These are phyloP conservation scores for Fomitopsis serialis DNA, from an alignment of 768 basidiomycete genomes.

Conservation along the genomic window DNA sequence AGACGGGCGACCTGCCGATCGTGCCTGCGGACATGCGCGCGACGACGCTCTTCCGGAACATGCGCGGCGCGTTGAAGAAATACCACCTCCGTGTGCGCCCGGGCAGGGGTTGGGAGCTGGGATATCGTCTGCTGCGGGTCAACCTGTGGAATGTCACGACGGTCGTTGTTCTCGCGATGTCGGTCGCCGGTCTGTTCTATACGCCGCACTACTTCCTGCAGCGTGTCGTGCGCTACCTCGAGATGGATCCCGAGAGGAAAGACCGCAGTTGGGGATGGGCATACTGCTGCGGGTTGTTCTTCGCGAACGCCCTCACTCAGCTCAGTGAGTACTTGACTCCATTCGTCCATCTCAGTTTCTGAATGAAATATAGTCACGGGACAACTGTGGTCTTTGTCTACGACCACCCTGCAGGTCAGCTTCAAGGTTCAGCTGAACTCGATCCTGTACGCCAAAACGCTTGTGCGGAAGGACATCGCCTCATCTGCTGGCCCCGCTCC, in stretches of 20 bases:
- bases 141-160: slow-evolving; percentile 39
- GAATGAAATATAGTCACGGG: slow-evolving; percentile 43
- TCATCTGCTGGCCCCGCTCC: slow-evolving; percentile 41
- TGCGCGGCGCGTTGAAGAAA: slow-evolving; percentile 52
- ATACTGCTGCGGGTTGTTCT: slow-evolving; percentile 47
- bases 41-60: slow-evolving; percentile 53
- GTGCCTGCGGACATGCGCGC: slow-evolving; percentile 69
- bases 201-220: slow-evolving; percentile 54
- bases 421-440: slow-evolving; percentile 76
- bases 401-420: slow-evolving; percentile 64
- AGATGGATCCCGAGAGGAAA: slow-evolving; percentile 51
- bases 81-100: slow-evolving; percentile 46
- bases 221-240: slow-evolving; percentile 57
- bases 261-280: slow-evolving; percentile 72
- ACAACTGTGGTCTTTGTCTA: slow-evolving; percentile 68
- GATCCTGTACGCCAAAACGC: slow-evolving; percentile 80
- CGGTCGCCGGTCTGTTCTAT: slow-evolving; percentile 64
- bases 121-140: slow-evolving; percentile 54
- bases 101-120: slow-evolving; percentile 62
- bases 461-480: slow-evolving; percentile 80
- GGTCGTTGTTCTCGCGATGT: slow-evolving; percentile 46
- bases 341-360: too few species aligned
- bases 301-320: slow-evolving; percentile 36
- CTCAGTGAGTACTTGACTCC: slow-evolving; percentile 38
- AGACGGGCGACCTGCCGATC: slow-evolving; percentile 86